These are phyloP conservation scores for Magnaporthales sp. DNA, from an alignment of 2,329 filamentous ascomycete genomes.

Conservation along the genomic window DNA sequence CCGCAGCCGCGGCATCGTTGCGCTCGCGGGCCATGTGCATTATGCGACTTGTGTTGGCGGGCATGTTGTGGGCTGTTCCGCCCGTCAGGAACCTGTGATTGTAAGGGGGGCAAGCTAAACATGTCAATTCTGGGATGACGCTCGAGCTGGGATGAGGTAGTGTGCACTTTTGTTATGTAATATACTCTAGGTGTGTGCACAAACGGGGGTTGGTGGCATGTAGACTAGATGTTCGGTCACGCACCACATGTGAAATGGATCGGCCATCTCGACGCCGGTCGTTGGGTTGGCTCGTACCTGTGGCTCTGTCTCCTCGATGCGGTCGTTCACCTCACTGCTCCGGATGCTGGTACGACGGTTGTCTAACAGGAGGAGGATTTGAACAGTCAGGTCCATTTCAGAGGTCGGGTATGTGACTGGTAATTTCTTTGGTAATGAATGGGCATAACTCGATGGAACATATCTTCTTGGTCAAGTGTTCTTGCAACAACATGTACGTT, in stretches of 20 bases:
- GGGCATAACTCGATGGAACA: background rate
- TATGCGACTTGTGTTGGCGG: background rate
- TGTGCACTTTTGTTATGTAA: background rate
- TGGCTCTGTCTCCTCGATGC: background rate
- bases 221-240: background rate
- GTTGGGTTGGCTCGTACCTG: background rate
- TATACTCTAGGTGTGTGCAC: too few relatives aligned
- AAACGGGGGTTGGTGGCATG: background rate
- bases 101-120: too few relatives aligned
- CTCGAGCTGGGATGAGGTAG: background rate
- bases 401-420: background rate
- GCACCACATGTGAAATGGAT: background rate
- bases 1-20: background rate
- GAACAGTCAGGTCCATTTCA: background rate
- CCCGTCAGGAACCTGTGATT: background rate
- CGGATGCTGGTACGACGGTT: background rate
- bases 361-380: background rate
- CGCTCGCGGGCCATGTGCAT: background rate
- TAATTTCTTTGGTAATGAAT: background rate
- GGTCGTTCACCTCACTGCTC: background rate
- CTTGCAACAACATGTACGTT: background rate
- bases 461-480: background rate
- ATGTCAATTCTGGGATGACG: too few relatives aligned
- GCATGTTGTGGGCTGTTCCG: slow-evolving; percentile 2
- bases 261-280: background rate